Conservation (phyloP, 2,329 filamentous ascomycete genomes). For the Zalaria sp. region DNA sequence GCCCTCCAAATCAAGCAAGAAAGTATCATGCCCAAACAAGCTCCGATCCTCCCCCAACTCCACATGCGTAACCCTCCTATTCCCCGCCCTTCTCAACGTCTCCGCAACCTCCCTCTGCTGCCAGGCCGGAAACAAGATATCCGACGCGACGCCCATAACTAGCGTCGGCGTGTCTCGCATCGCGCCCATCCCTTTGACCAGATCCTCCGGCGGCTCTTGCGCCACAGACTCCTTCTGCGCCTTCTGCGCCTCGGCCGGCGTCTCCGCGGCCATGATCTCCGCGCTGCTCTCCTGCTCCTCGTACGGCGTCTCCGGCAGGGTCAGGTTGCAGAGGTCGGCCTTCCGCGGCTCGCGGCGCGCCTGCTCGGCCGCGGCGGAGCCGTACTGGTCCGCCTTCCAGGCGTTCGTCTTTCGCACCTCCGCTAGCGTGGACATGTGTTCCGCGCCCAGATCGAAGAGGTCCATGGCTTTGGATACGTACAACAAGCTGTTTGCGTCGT, state of each 20-base stretch:
- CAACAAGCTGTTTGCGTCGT: slow-evolving; percentile 86
- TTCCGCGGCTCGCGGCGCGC: slow-evolving; percentile 8
- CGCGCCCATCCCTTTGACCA: slow-evolving; percentile 59
- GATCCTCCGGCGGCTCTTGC: slow-evolving; percentile 56
- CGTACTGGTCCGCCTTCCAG: slow-evolving; percentile 38
- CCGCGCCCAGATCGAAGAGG: slow-evolving; percentile 74
- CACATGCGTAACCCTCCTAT: slow-evolving; percentile 68
- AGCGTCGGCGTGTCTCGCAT: slow-evolving; percentile 68
- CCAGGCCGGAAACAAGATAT: slow-evolving; percentile 96
- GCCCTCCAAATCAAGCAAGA: slow-evolving; percentile 80
- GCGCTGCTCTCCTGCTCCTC: slow-evolving; percentile 56
- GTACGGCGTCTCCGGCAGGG: slow-evolving; percentile 70
- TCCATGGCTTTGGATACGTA: slow-evolving; percentile 99
- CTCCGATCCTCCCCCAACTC: slow-evolving; percentile 91
- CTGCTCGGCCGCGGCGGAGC: slow-evolving; percentile 18
- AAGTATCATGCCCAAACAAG: slow-evolving; percentile 92
- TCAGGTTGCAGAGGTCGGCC: slow-evolving; percentile 57
- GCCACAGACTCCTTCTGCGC: slow-evolving; percentile 8
- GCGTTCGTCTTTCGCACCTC: slow-evolving; percentile 48
- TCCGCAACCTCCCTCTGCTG: slow-evolving; percentile 91
- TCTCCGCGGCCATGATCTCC: slow-evolving; percentile 19
- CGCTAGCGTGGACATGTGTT: slow-evolving; percentile 51
- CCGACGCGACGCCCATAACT: slow-evolving; percentile 86
- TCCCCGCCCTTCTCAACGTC: slow-evolving; percentile 63
- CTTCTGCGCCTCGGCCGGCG: slow-evolving; percentile 11